phyloP scores from a whole-genome alignment of 768 basidiomycete species.

The Coprinellus micaceus region DNA sequence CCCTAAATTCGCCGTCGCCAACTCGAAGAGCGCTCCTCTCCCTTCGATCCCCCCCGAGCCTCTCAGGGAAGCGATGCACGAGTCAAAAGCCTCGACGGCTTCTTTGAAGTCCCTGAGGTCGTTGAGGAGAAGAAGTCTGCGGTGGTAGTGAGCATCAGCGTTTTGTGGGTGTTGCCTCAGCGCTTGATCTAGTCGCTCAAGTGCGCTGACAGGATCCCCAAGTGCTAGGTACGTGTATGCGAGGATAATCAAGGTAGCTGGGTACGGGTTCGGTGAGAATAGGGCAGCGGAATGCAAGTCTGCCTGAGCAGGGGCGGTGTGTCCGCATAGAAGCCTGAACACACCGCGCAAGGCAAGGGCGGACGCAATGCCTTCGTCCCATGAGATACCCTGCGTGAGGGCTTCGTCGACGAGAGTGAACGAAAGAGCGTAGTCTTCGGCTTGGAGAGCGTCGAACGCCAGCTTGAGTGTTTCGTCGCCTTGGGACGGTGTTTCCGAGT shows the following conservation, averaged over 20 bases:
- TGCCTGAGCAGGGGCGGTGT: constrained; percentile 74
- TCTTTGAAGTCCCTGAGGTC: constrained; percentile 83
- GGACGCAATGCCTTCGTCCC: constrained; percentile 71
- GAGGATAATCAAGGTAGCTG: constrained; percentile 93
- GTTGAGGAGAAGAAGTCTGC: constrained; percentile 96
- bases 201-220: constrained; percentile 72
- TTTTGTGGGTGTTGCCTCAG: constrained; percentile 78
- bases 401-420: constrained; percentile 80
- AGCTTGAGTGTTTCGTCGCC: constrained; percentile 83
- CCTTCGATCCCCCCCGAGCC: too few species aligned
- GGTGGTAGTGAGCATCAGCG: constrained; percentile 97
- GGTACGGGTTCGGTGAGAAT: constrained; percentile 61
- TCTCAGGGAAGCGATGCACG: constrained; percentile 91
- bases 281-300: constrained; percentile 81
- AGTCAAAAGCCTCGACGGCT: constrained; percentile 84
- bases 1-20: too few species aligned
- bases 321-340: constrained; percentile 93
- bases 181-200: constrained; percentile 89
- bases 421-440: constrained; percentile 80
- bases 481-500: constrained; percentile 67
- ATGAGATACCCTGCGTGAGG: constrained; percentile 81
- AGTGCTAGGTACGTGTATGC: constrained; percentile 98
- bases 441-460: constrained; percentile 81
- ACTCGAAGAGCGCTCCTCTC: too few species aligned
- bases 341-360: constrained; percentile 92